A percentile compares a stretch with the other conserved stretches of the same genome.
Conservation (phyloP, 2,329 filamentous ascomycete genomes). For the Madurella fahalii region DNA sequence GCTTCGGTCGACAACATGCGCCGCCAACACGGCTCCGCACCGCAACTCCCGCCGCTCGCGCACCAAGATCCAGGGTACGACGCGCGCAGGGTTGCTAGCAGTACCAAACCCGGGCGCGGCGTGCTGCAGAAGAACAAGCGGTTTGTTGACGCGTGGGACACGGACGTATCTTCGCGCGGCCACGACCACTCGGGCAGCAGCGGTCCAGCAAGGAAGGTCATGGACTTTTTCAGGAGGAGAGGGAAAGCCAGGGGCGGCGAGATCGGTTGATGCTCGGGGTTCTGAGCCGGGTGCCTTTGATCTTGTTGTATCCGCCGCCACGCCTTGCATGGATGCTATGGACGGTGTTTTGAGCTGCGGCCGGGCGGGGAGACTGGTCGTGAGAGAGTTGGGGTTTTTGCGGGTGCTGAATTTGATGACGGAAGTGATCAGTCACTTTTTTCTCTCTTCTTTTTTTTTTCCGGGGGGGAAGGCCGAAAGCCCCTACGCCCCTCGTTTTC, state of each 20-base stretch:
- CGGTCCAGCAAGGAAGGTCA: constrained; percentile 84
- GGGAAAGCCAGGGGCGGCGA: constrained; percentile 68
- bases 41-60: constrained; percentile 41
- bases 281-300: neutral
- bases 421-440: no score
- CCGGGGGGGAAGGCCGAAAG: no score
- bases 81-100: constrained; percentile 34
- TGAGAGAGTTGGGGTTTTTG: no score
- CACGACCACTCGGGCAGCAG: constrained; percentile 74
- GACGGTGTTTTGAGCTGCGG: neutral
- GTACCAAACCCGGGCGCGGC: constrained; percentile 39
- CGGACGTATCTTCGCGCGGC: constrained; percentile 56
- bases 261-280: constrained; percentile 41
- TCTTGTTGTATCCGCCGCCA: neutral
- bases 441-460: no score
- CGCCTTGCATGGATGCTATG: neutral
- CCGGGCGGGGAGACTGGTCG: no score
- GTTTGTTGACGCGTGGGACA: constrained; percentile 85
- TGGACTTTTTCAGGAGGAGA: constrained; percentile 95
- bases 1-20: constrained; percentile 48
- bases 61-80: constrained; percentile 40
- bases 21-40: constrained; percentile 40
- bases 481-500: no score
- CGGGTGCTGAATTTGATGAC: no score
- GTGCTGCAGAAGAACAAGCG: constrained; percentile 82